Percentiles rank a stretch among this genome's conserved stretches.
These are phyloP conservation scores for Ustilago vetiveriae DNA, from an alignment of 1,284 basidiomycete genomes.

Conservation along the genomic window DNA sequence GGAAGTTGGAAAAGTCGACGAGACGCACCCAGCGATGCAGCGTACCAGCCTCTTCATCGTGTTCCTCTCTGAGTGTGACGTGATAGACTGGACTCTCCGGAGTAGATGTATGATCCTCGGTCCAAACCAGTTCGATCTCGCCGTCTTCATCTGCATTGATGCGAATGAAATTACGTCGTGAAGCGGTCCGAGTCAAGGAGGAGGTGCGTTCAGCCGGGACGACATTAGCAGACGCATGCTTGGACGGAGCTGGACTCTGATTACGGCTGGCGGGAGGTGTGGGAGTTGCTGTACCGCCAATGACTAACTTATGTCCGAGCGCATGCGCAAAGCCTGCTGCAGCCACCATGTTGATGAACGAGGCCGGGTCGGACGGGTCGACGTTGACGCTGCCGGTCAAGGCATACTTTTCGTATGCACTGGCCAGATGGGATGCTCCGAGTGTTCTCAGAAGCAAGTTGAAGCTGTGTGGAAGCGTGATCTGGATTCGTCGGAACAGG, in stretches of 20 bases:
- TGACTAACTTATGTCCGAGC: slow-evolving; percentile 50
- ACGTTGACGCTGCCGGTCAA: slow-evolving; percentile 46
- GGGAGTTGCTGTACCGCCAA: slow-evolving; percentile 25
- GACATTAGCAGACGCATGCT: background rate
- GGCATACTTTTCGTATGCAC: slow-evolving; percentile 56
- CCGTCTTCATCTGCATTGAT: slow-evolving; percentile 46
- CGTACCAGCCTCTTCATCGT: slow-evolving; percentile 30
- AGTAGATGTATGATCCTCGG: slow-evolving; percentile 44
- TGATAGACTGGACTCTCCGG: slow-evolving; percentile 45
- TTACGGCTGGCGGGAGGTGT: slow-evolving; percentile 33
- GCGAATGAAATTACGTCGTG: slow-evolving; percentile 27
- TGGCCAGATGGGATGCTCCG: slow-evolving; percentile 55
- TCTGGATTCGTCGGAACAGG: slow-evolving; percentile 62
- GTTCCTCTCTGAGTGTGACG: slow-evolving; percentile 45
- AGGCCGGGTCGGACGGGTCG: slow-evolving; percentile 51
- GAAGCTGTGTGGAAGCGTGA: slow-evolving; percentile 64
- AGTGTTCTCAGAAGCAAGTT: slow-evolving; percentile 57
- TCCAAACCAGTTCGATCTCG: slow-evolving; percentile 57
- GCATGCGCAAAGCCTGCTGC: slow-evolving; percentile 62
- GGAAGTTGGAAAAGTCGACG: slow-evolving; percentile 83
- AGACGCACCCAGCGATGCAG: slow-evolving; percentile 58
- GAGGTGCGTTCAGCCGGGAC: slow-evolving; percentile 6
- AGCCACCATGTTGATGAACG: slow-evolving; percentile 60
- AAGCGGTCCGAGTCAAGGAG: slow-evolving; percentile 13
- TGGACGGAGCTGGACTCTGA: slow-evolving; percentile 33